Evolutionary conservation across 2,329 filamentous ascomycete species (phyloP).

Genomic region (Trichoderma breve): DNA sequence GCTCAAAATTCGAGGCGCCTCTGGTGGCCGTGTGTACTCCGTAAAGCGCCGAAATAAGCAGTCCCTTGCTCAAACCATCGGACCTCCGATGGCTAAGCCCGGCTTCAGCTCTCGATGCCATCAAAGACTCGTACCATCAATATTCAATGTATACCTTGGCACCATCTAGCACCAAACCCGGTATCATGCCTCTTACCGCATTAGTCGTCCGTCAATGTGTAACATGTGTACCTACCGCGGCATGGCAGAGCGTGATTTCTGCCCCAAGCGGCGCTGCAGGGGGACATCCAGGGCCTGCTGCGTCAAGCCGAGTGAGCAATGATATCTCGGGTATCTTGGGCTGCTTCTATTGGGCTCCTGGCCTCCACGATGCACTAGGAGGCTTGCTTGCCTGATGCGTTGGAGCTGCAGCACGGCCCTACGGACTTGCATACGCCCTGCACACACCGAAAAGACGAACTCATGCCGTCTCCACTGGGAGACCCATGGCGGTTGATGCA

Average conservation of each 20-base stretch:
- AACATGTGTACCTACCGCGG: slow-evolving; percentile 5
- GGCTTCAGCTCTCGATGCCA: background rate
- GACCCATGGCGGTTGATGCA: background rate
- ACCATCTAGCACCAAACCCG: background rate
- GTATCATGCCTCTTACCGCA: background rate
- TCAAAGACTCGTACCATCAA: background rate
- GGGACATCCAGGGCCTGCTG: slow-evolving; percentile 6
- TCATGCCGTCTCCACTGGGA: background rate
- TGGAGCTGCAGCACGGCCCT: slow-evolving; percentile 19
- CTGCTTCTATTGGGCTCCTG: slow-evolving; percentile 11
- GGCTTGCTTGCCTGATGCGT: slow-evolving; percentile 17
- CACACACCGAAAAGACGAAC: slow-evolving; percentile 18
- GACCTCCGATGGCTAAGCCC: background rate
- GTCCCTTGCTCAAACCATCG: background rate
- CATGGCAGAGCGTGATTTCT: slow-evolving; percentile 7
- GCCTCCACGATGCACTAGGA: background rate
- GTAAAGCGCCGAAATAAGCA: background rate
- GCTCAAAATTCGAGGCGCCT: background rate
- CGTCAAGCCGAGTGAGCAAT: background rate
- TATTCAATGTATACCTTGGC: background rate
- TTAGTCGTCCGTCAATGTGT: background rate
- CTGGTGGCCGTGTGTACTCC: background rate
- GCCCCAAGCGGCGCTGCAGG: slow-evolving; percentile 15
- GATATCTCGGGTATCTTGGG: slow-evolving; percentile 7
- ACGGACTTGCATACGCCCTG: background rate